Percentiles rank a stretch among this genome's conserved stretches.
phyloP scores from a whole-genome alignment of 2,329 filamentous ascomycete genomes.

The Alternaria gaisen region DNA sequence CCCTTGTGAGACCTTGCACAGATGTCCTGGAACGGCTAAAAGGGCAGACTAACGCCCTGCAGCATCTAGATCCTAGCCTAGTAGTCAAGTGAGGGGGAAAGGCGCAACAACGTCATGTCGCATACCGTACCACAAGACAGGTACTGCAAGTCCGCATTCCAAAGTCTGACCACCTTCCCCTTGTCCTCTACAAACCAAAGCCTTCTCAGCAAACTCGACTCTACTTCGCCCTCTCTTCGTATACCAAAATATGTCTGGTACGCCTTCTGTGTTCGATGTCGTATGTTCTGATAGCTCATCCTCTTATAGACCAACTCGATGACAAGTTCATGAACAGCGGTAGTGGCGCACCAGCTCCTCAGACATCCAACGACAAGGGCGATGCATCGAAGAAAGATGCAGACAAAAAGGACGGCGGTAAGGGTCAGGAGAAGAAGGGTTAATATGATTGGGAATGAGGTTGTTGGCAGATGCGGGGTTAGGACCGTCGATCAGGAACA shows the following conservation, averaged over 20 bases:
- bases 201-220: background rate
- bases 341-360: background rate
- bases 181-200: background rate
- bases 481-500: background rate
- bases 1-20: background rate
- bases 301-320: slow-evolving; percentile 3
- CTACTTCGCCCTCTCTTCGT: background rate
- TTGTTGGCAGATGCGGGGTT: background rate
- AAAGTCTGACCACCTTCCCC: background rate
- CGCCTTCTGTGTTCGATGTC: background rate
- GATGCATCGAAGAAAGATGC: slow-evolving; percentile 3
- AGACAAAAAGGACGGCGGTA: background rate
- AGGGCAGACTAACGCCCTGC: background rate
- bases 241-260: slow-evolving; percentile 2
- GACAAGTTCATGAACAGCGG: slow-evolving; percentile 8
- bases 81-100: background rate
- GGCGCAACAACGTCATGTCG: slow-evolving; percentile 2
- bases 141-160: background rate
- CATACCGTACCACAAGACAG: background rate
- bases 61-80: background rate
- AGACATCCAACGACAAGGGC: background rate
- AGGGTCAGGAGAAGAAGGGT: slow-evolving; percentile 2
- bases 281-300: background rate
- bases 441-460: background rate
- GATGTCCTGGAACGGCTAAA: background rate